Evolutionary conservation across 129 eudicot genomes (phyloP).

Genomic region (Oenanthe sinensis): DNA sequence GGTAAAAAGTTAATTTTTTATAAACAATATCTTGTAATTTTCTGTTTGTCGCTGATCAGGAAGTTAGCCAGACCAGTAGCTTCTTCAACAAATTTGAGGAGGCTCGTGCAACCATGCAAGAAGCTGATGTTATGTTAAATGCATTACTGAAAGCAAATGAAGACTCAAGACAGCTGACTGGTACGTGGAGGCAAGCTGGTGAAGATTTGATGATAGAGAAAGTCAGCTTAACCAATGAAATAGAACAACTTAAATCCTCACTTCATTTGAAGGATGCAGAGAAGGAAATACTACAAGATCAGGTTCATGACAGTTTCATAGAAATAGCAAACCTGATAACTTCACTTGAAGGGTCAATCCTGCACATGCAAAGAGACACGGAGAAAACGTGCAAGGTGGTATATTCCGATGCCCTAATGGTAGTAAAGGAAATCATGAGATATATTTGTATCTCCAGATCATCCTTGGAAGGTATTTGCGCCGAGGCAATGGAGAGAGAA

Average conservation of each 20-base stretch:
- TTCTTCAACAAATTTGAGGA: conserved; percentile 54
- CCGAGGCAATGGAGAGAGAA: conserved; percentile 41
- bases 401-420: conserved; percentile 37
- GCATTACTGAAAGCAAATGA: conserved; percentile 46
- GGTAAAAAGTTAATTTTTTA: neutral
- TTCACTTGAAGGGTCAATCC: conserved; percentile 47
- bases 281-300: conserved; percentile 30
- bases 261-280: conserved; percentile 33
- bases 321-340: conserved; percentile 29
- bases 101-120: conserved; percentile 54
- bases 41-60: conserved; percentile 33
- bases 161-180: conserved; percentile 33
- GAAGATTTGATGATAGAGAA: conserved; percentile 51
- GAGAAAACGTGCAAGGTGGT: conserved; percentile 40
- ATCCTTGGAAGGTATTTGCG: conserved; percentile 38
- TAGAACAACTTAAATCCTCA: conserved; percentile 39
- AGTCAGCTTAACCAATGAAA: conserved; percentile 44
- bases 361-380: conserved; percentile 39
- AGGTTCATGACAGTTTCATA: conserved; percentile 18
- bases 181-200: conserved; percentile 56
- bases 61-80: conserved; percentile 22
- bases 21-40: conserved; percentile 3
- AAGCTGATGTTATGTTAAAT: conserved; percentile 56
- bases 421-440: conserved; percentile 27
- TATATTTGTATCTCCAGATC: conserved; percentile 37